Conservation (phyloP, 192 early-diverging fungal species). For the Gryganskiella cystojenkinii region DNA sequence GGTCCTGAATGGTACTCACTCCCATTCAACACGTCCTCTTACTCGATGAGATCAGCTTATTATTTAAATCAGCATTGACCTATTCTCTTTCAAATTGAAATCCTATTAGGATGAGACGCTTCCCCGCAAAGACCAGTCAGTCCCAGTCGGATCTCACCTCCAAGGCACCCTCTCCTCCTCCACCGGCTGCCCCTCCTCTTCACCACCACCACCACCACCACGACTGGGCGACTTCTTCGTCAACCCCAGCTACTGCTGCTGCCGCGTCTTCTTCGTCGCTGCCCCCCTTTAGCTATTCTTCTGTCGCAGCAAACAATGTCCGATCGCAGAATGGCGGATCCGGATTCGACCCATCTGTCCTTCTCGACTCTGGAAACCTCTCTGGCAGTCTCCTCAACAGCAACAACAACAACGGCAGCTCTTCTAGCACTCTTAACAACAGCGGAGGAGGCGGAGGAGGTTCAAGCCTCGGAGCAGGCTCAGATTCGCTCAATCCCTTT, state of each 20-base stretch:
- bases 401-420: conserved; percentile 1
- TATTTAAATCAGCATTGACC: background rate
- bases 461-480: too few species aligned
- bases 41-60: background rate
- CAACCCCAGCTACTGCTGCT: conserved; percentile 9
- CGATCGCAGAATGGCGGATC: conserved; percentile 27
- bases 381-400: background rate
- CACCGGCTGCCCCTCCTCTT: conserved; percentile 21
- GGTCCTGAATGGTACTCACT: conserved; percentile 76
- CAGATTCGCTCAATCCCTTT: conserved; percentile 56
- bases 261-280: conserved; percentile 15
- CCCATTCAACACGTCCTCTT: too few species aligned
- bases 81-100: background rate
- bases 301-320: conserved; percentile 41
- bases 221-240: background rate
- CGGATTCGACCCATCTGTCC: conserved; percentile 10
- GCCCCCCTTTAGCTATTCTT: conserved; percentile 41
- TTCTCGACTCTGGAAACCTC: conserved; percentile 5
- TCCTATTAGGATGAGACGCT: conserved; percentile 42
- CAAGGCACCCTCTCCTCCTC: conserved; percentile 26
- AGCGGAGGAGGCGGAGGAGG: too few species aligned
- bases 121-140: conserved; percentile 32
- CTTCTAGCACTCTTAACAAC: conserved; percentile 8
- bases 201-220: conserved; percentile 16
- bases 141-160: conserved; percentile 20